Evolutionary conservation across 1,284 basidiomycete genomes (phyloP), one percentile per base, ranked within the genome.

Genomic region (Chalciporus sp.): DNA sequence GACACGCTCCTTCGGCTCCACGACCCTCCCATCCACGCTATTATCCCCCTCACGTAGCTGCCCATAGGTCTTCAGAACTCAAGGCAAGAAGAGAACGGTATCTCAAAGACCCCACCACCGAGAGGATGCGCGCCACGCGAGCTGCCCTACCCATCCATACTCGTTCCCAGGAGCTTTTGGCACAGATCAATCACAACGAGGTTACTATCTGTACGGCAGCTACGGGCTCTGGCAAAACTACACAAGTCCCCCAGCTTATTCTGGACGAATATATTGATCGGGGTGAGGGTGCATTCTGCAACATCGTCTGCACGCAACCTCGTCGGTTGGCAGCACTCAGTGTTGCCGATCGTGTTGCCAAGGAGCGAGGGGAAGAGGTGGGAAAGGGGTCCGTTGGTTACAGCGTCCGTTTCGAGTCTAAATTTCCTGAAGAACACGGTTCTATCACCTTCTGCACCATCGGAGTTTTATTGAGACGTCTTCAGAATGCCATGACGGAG

Each of bases 191-290:
- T 40, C 75, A 84, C 39, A 88, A 97, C 70, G 90, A 95, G 33
- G 92, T 98, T 53, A 94, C 91, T 1, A 90, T 98, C 58, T 88
- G 91, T 61, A 94, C 96, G 91, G 95, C 95, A 26, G 88, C 94
- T 2, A 98, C 95, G 1, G 95, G 95, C 42, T 97, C 94, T 1
- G 95, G 95, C 9, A 98, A 98, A 75, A 97, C 95, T 8, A 98
- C 95, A 0, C 95, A 98, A 69, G 85, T 98, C 37, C 95, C 95
- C 2, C 95, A 98, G 72, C 79, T 98, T 47, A 85, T 98, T 57
- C 82, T 98, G 47, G 95, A 98, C 66, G 83, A 92, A 48, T 89
- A 81, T 66, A 95, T 95, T 61, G 79, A 88, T 28, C 77, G 80
- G 31, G 90, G 86, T 27, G 78, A 92, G 56, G 95, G 95, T 14